Conservation (phyloP, 192 early-diverging fungal species). For the Entophlyctis helioformis region DNA sequence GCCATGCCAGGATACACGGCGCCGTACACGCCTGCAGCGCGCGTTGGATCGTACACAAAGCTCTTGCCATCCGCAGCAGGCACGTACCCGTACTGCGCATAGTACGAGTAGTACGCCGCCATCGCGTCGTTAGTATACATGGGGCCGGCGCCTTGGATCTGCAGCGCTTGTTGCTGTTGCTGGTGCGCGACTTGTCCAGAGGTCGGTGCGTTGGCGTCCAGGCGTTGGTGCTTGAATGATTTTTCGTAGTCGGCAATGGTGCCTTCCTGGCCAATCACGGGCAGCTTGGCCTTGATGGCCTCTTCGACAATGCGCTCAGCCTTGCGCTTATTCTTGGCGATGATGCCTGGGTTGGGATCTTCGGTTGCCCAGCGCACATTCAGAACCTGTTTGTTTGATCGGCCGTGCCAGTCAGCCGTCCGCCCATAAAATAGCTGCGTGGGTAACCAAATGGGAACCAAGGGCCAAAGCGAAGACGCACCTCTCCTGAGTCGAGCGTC, state of each 20-base stretch:
- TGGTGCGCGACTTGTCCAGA: not conserved
- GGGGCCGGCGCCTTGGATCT: not conserved
- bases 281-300: slow-evolving; percentile 41
- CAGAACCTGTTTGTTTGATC: slow-evolving; percentile 30
- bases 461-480: slow-evolving; percentile 17
- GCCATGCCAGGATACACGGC: slow-evolving; percentile 4
- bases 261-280: slow-evolving; percentile 36
- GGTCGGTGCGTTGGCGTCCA: too few relatives aligned
- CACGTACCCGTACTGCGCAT: too few relatives aligned
- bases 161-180: not conserved
- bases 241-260: slow-evolving; percentile 43
- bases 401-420: too few relatives aligned
- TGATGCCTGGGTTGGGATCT: slow-evolving; percentile 57
- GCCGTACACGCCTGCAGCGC: not conserved
- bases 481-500: slow-evolving; percentile 63
- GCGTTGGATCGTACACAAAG: not conserved
- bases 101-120: too few relatives aligned
- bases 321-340: slow-evolving; percentile 41
- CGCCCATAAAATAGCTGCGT: too few relatives aligned
- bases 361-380: slow-evolving; percentile 76
- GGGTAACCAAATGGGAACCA: too few relatives aligned
- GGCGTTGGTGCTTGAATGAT: slow-evolving; percentile 11
- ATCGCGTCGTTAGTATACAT: too few relatives aligned
- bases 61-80: not conserved
- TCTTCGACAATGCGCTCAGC: slow-evolving; percentile 44